phyloP scores from a whole-genome alignment of 2,329 filamentous ascomycete genomes.

The Calonectria montana region DNA sequence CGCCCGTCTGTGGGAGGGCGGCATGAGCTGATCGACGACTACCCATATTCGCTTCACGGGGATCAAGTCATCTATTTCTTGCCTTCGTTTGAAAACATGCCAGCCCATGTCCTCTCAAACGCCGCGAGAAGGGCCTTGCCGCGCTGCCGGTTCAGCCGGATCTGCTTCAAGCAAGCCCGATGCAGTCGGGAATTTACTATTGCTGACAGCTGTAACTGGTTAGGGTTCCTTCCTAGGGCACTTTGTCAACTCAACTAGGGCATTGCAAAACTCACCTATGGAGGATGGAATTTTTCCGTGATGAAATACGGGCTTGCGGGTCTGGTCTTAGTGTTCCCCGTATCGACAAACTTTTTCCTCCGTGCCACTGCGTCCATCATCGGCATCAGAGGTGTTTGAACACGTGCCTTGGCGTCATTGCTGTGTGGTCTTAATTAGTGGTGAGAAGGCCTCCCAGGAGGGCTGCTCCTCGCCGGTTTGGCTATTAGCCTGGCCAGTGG shows the following conservation, averaged over 20 bases:
- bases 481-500: neutral
- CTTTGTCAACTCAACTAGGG: neutral
- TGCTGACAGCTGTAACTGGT: constrained; percentile 17
- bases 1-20: constrained; percentile 8
- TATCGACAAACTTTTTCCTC: neutral
- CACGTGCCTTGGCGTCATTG: constrained; percentile 10
- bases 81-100: constrained; percentile 7
- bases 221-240: neutral
- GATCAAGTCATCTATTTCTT: constrained; percentile 16
- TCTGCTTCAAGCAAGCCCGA: constrained; percentile 6
- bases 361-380: neutral
- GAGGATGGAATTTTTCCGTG: constrained; percentile 11
- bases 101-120: neutral
- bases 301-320: neutral
- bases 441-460: neutral
- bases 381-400: neutral
- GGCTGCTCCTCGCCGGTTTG: neutral
- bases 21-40: constrained; percentile 11
- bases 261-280: constrained; percentile 9
- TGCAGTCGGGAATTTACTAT: constrained; percentile 17
- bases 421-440: constrained; percentile 6
- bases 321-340: neutral
- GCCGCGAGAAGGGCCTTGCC: neutral
- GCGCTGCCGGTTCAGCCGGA: constrained; percentile 11
- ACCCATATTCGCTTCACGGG: constrained; percentile 2